Base-by-base conservation (phyloP, 2,329 filamentous ascomycete species). In the Fusarium algeriense region DNA sequence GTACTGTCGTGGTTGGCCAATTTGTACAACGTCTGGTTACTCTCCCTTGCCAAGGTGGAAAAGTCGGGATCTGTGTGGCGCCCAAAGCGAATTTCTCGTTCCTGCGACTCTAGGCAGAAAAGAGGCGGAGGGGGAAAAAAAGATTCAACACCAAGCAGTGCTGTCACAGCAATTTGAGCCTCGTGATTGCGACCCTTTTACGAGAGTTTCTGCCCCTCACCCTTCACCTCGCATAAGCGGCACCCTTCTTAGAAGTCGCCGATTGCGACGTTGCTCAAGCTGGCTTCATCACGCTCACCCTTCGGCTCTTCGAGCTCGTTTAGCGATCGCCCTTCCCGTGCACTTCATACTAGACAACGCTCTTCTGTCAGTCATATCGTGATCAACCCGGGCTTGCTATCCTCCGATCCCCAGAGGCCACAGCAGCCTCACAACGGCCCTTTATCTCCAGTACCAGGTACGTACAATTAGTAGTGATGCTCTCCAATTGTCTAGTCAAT, bases 371-470 rank as follows among this genome's bases (percentile, higher is more conserved):
- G 78, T 64, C 76, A 78, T 49, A 75, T 77, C 46, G 71, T 76
- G 57, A 74, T 78, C 56, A 75, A 73, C 57, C 76, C 73, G 57
- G 74, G 75, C 30, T 69, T 78, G 41, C 74, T 82, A 40, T 73
- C 78, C 38, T 78, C 81, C 60, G 72, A 79, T 56, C 65, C 77
- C 50, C 75, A 75, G 37, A 73, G 71, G 43, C 72, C 76, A 56
- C 78, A 78, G 57, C 77, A 76, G 50, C 71, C 71, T 70, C 66
- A 67, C 38, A 72, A 60, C 67, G 53, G 62, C 44, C 71, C 75
- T 65, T 82, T 90, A 58, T 85, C 87, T 67, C 85, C 88, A 37
- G 86, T 90, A 74, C 85, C 86, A 76, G 88, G 87, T 87, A 87
- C 78, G 85, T 85, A 44, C 28, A 46, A 46, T n/a, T 43, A 50